Conservation (phyloP, 2,329 filamentous ascomycete genomes). For the Aureobasidium melanogenum region DNA sequence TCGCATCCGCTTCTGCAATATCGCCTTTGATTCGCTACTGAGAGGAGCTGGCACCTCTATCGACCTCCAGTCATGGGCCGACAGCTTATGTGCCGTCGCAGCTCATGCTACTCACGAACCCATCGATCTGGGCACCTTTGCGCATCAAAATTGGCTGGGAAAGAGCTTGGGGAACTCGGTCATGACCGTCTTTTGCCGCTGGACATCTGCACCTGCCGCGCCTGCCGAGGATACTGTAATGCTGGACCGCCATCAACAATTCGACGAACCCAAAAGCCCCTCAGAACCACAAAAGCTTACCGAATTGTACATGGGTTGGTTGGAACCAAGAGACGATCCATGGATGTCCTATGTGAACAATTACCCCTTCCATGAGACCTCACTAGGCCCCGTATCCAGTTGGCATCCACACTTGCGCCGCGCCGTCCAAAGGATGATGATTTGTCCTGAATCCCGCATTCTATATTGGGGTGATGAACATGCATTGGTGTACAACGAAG, state of each 20-base stretch:
- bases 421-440: slow-evolving; percentile 21
- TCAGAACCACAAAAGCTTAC: background rate
- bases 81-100: background rate
- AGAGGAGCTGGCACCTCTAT: background rate
- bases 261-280: background rate
- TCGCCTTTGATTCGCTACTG: background rate
- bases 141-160: background rate
- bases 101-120: background rate
- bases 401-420: slow-evolving; percentile 21
- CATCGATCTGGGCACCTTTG: background rate
- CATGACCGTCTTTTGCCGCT: background rate
- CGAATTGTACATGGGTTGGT: background rate
- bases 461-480: slow-evolving; percentile 24
- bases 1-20: slow-evolving; percentile 1
- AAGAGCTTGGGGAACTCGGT: background rate
- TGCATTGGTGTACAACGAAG: slow-evolving; percentile 29
- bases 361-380: slow-evolving; percentile 22
- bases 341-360: slow-evolving; percentile 16
- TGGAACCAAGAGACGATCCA: background rate
- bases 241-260: background rate
- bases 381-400: slow-evolving; percentile 20
- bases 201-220: background rate
- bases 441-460: slow-evolving; percentile 22
- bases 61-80: background rate
- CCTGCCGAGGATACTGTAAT: background rate